Conservation (phyloP, 2,329 filamentous ascomycete genomes). For the Hymenoscyphus fructigenus region DNA sequence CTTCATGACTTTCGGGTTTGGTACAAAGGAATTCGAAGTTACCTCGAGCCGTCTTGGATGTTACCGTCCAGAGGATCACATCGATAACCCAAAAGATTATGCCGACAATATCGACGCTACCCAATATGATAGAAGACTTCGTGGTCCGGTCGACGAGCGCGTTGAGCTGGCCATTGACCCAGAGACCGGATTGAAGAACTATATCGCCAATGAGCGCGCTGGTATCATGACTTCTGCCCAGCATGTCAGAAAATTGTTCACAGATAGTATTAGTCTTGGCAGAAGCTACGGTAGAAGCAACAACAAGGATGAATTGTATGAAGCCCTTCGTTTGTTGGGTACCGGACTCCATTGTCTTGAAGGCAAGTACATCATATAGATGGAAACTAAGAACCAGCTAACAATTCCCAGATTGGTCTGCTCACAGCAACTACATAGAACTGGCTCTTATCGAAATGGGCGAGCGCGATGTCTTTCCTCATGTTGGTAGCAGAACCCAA, state of each 20-base stretch:
- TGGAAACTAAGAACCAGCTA: constrained; percentile 29
- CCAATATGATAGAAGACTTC: constrained; percentile 76
- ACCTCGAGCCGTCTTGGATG: constrained; percentile 75
- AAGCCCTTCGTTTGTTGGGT: constrained; percentile 81
- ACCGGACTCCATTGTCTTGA: constrained; percentile 89
- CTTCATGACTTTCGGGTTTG: constrained; percentile 85
- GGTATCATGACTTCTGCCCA: constrained; percentile 80
- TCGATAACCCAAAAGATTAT: constrained; percentile 79
- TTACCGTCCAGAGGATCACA: constrained; percentile 81
- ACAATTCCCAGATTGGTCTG: constrained; percentile 66
- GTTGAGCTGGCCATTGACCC: constrained; percentile 78
- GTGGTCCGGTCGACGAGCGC: constrained; percentile 76
- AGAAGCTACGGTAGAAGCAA: constrained; percentile 66
- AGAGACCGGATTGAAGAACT: constrained; percentile 81
- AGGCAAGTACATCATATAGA: constrained; percentile 27
- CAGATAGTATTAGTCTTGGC: constrained; percentile 74
- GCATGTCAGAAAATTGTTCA: constrained; percentile 73
- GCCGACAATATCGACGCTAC: constrained; percentile 85
- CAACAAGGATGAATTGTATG: constrained; percentile 77
- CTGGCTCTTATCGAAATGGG: constrained; percentile 85
- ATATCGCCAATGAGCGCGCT: constrained; percentile 81
- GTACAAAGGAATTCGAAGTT: constrained; percentile 82
- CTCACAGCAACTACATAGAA: constrained; percentile 91
- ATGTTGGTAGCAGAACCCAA: constrained; percentile 74
- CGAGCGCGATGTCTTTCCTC: constrained; percentile 78